Percentiles rank a stretch among this genome's conserved stretches.
Conservation (phyloP, 2,329 filamentous ascomycete species). For the Monascus ruber region DNA sequence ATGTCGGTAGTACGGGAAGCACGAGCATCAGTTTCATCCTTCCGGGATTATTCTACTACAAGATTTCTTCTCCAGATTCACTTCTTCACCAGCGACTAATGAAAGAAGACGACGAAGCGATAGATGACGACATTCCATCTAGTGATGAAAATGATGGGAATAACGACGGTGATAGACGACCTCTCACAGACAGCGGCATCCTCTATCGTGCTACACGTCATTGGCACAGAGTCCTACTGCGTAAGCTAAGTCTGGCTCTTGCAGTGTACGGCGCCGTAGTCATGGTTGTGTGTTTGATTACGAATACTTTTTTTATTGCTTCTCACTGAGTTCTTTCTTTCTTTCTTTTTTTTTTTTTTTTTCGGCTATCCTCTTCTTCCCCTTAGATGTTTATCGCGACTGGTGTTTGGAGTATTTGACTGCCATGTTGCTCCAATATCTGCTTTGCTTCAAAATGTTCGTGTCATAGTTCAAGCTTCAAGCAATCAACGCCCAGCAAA, state of each 20-base stretch:
- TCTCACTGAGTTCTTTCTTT: constrained; percentile 39
- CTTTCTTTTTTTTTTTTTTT: constrained; percentile 1
- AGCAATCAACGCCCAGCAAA: too few relatives aligned
- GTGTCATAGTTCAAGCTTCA: too few relatives aligned
- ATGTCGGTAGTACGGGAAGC: constrained; percentile 86
- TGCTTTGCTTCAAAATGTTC: too few relatives aligned
- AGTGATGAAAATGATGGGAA: constrained; percentile 23
- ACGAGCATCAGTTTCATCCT: constrained; percentile 96
- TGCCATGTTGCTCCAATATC: too few relatives aligned
- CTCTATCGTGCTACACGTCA: constrained; percentile 51
- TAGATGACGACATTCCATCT: constrained; percentile 42
- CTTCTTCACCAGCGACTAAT: constrained; percentile 72
- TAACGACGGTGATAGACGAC: constrained; percentile 26
- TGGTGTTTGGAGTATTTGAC: too few relatives aligned
- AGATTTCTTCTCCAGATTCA: constrained; percentile 85
- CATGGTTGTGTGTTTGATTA: constrained; percentile 77
- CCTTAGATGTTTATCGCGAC: not conserved
- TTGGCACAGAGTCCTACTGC: constrained; percentile 53
- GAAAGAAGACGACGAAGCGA: constrained; percentile 76
- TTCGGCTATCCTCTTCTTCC: not conserved
- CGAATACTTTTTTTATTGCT: constrained; percentile 70
- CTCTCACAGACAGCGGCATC: constrained; percentile 45
- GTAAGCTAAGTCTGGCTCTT: constrained; percentile 62
- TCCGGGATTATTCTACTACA: constrained; percentile 94
- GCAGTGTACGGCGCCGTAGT: constrained; percentile 75